Percentiles rank a stretch among this genome's conserved stretches.
These are phyloP conservation scores for Hanseniaspora occidentalis DNA, from an alignment of 805 yeast genomes.

Conservation along the genomic window DNA sequence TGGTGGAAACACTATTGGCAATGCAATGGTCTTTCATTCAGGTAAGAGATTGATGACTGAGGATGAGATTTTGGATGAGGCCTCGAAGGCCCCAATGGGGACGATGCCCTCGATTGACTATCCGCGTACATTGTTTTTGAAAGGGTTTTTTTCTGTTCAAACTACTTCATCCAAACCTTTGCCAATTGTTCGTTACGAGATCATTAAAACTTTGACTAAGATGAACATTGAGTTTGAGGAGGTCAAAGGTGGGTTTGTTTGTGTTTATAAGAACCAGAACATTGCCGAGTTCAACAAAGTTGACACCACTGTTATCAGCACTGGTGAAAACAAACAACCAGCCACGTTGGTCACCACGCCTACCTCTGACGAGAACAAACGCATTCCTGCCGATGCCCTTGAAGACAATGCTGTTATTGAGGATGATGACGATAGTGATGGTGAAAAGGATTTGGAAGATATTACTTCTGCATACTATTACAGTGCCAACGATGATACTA, in stretches of 20 bases:
- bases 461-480: not conserved
- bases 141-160: constrained; percentile 90
- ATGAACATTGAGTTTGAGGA: constrained; percentile 76
- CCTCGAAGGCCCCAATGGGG: constrained; percentile 52
- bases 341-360: not conserved
- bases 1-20: not conserved
- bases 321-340: constrained; percentile 6
- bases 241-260: constrained; percentile 87
- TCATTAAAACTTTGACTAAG: constrained; percentile 61
- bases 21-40: no score
- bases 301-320: no score
- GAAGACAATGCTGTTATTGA: constrained; percentile 1
- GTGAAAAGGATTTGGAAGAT: not conserved
- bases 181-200: constrained; percentile 75
- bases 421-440: not conserved
- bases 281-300: no score
- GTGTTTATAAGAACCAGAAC: constrained; percentile 45
- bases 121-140: constrained; percentile 80
- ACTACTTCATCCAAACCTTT: constrained; percentile 88
- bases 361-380: no score
- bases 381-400: constrained; percentile 2
- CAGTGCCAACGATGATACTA: not conserved
- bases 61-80: constrained; percentile 34
- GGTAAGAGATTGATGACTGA: no score
- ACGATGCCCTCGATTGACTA: constrained; percentile 90